Percentiles rank a stretch among this genome's conserved stretches.
These are phyloP conservation scores for Pleurozium schreberi DNA, from an alignment of 225 moss, liverwort and hornwort species.

Conservation along the genomic window DNA sequence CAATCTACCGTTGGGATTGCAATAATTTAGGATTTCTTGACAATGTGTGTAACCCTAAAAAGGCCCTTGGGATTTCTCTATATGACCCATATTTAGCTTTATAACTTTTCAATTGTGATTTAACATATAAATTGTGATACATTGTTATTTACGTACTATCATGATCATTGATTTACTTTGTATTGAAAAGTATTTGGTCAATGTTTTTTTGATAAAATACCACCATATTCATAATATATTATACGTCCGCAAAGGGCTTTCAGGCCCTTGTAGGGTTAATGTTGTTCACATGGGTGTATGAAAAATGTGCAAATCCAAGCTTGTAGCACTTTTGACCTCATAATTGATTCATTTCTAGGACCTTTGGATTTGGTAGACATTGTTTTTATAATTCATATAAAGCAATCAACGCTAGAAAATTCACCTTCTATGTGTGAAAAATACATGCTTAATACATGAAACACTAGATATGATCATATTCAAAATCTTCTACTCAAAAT, in stretches of 20 bases:
- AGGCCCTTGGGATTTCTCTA: too few relatives aligned
- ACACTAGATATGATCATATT: neutral
- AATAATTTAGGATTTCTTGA: neutral
- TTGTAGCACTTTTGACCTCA: accelerated
- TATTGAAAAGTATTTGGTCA: too few relatives aligned
- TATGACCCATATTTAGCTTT: too few relatives aligned
- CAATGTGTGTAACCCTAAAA: neutral
- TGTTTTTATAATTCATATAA: neutral
- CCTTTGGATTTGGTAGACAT: neutral
- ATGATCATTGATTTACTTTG: too few relatives aligned
- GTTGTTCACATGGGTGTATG: neutral
- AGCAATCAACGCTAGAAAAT: neutral
- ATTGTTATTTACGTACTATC: too few relatives aligned
- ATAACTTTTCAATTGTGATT: too few relatives aligned
- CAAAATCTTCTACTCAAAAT: neutral
- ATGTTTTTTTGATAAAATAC: too few relatives aligned
- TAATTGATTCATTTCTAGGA: neutral
- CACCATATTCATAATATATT: too few relatives aligned
- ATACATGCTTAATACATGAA: neutral
- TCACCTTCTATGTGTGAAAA: neutral
- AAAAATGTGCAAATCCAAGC: neutral
- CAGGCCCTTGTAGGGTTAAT: too few relatives aligned
- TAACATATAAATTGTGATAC: too few relatives aligned
- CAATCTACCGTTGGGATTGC: accelerated
- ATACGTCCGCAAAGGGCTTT: too few relatives aligned